A percentile compares a stretch with the other conserved stretches of the same genome.
Evolutionary conservation across 176 grass and related monocot genomes (phyloP).

Genomic region (Lolium multiflorum): DNA sequence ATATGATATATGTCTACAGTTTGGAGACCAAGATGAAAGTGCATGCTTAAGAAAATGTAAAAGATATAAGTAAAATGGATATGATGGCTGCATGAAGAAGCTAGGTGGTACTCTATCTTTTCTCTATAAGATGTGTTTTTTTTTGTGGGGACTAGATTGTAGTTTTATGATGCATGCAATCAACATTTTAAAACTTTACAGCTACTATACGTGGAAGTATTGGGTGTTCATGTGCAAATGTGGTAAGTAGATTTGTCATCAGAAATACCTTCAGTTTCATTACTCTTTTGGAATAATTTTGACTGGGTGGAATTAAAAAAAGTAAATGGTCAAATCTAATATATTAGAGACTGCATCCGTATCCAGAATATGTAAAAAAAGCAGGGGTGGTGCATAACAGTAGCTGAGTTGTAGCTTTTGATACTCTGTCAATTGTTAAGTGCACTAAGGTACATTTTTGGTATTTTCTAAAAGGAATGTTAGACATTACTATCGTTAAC

Average conservation of each 20-base stretch:
- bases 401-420: slow-evolving; percentile 8
- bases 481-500: neutral
- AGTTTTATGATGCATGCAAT: neutral
- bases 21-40: neutral
- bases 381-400: neutral
- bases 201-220: neutral
- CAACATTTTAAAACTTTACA: neutral
- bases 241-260: neutral
- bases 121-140: too few species aligned
- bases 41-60: neutral
- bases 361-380: neutral
- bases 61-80: neutral
- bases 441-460: too few species aligned
- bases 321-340: neutral
- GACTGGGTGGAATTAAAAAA: neutral
- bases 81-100: neutral
- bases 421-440: neutral
- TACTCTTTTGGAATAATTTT: neutral
- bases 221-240: neutral
- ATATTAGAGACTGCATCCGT: neutral
- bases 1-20: neutral
- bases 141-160: too few species aligned
- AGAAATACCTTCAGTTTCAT: neutral
- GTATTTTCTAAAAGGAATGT: neutral
- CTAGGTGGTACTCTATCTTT: neutral